Percentiles rank a stretch among this genome's conserved stretches.
Conservation (phyloP, 2,329 filamentous ascomycete genomes). For the Colletotrichum sp. region DNA sequence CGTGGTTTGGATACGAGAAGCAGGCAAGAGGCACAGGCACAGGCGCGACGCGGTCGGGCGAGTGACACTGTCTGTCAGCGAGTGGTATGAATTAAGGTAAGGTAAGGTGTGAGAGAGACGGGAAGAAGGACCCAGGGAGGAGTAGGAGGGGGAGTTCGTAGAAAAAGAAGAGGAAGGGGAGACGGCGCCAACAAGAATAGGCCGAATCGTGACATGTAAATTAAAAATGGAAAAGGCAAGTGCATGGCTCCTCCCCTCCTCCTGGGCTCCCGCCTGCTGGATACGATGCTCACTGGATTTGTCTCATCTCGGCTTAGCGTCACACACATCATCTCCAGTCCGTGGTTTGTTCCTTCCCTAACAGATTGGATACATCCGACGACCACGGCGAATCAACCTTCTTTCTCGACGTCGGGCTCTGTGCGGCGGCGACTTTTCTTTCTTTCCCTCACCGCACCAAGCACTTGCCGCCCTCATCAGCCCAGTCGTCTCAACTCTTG, state of each 20-base stretch:
- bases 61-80: background rate
- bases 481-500: background rate
- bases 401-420: background rate
- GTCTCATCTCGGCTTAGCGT: slow-evolving; percentile 21
- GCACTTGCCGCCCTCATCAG: background rate
- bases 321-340: slow-evolving; percentile 16
- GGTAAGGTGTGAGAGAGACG: background rate
- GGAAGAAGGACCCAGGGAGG: background rate
- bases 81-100: background rate
- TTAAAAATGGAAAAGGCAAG: slow-evolving; percentile 21
- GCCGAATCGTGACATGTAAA: slow-evolving; percentile 18
- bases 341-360: background rate
- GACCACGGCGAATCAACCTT: background rate
- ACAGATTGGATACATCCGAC: background rate
- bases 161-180: background rate
- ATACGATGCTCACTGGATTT: slow-evolving; percentile 18
- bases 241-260: background rate
- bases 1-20: background rate
- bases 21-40: background rate
- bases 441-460: background rate
- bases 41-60: slow-evolving; percentile 6
- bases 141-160: background rate
- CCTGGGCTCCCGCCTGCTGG: slow-evolving; percentile 10
- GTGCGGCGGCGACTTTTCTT: slow-evolving; percentile 1
- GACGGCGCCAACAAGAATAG: background rate